Evolutionary conservation across 495 filamentous ascomycete species (phyloP).

Genomic region (Penicillium nucicola): DNA sequence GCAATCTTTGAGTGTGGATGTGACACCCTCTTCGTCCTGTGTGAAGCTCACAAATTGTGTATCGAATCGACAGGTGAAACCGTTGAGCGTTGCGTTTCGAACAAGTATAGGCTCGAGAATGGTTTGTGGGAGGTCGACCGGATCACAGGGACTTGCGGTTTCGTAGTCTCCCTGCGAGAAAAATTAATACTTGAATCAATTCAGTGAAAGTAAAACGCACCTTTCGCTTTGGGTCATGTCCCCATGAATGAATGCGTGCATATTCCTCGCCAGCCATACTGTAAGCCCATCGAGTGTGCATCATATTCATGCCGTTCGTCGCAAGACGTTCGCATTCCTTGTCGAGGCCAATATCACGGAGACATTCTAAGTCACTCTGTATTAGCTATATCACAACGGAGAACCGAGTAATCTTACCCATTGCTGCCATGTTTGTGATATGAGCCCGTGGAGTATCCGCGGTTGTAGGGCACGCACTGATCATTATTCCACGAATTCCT

Average conservation of each 20-base stretch:
- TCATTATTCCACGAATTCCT: constrained; percentile 48
- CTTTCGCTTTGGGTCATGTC: constrained; percentile 42
- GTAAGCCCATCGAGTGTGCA: constrained; percentile 50
- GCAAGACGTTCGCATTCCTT: constrained; percentile 36
- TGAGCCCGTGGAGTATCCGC: constrained; percentile 54
- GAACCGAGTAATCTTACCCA: constrained; percentile 22
- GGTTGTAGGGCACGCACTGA: constrained; percentile 41
- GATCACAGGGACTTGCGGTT: constrained; percentile 42
- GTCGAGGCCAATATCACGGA: constrained; percentile 55
- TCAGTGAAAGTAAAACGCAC: no score
- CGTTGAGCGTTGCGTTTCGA: constrained; percentile 36
- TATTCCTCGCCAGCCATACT: constrained; percentile 55
- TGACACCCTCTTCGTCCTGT: constrained; percentile 23
- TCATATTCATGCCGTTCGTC: constrained; percentile 37
- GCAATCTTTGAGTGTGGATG: constrained; percentile 37
- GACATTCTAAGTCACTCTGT: constrained; percentile 36
- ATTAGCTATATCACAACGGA: background rate
- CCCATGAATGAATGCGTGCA: constrained; percentile 51
- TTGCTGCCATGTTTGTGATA: constrained; percentile 51
- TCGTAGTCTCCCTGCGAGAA: constrained; percentile 57
- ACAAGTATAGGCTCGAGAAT: constrained; percentile 50
- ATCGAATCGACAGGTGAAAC: constrained; percentile 43
- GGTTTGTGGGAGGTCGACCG: constrained; percentile 50
- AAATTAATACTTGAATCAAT: no score
- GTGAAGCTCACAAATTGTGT: constrained; percentile 33